Base-by-base conservation (phyloP, 2,329 filamentous ascomycete species). In the Rhynchosporium agropyri region DNA sequence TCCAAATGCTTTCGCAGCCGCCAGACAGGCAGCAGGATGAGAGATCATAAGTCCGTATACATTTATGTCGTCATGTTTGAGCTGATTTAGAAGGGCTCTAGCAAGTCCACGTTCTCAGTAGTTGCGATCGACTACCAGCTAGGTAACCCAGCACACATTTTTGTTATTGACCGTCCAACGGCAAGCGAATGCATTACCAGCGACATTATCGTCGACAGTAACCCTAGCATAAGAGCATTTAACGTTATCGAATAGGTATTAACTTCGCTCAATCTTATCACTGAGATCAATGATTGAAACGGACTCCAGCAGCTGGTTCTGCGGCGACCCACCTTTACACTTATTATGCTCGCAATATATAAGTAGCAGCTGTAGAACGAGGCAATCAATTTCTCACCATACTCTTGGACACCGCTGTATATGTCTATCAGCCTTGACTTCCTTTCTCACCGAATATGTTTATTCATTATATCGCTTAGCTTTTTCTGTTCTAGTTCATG, bases 1-100 rank as follows among this genome's bases (percentile, higher is more conserved):
- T 58, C 68, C 12, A 65, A 73, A 75, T 62, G 72, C 69, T 67
- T 69, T 74, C 53, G 71, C 62, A 58, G 72, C 71, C 42, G 76
- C 74, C 51, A 75, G 60, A 68, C 71, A 74, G 13, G 74, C 70
- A 69, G 74, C 74, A 50, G 76, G 76, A 69, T 78, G 72, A 56
- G 76, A 78, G 69, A 75, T 78, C 71, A 77, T 75, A 57, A 79
- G 71, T 49, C 77, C 75, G 64, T 74, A 78, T 50, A 76, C 65
- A 64, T 75, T 71, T 59, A 75, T 71, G 26, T 60, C 67, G 64
- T 73, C 67, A 38, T 67, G 60, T 54, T 69, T 71, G 40, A 77
- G 67, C 40, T 67, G 53, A 56, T 70, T 68, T 55, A 79, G 70
- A 20, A 79, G 73, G 61, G 67, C 63, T 42, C 62, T 67, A 48